Evolutionary conservation across 1,284 basidiomycete genomes (phyloP).

Genomic region (Athelia sp.): DNA sequence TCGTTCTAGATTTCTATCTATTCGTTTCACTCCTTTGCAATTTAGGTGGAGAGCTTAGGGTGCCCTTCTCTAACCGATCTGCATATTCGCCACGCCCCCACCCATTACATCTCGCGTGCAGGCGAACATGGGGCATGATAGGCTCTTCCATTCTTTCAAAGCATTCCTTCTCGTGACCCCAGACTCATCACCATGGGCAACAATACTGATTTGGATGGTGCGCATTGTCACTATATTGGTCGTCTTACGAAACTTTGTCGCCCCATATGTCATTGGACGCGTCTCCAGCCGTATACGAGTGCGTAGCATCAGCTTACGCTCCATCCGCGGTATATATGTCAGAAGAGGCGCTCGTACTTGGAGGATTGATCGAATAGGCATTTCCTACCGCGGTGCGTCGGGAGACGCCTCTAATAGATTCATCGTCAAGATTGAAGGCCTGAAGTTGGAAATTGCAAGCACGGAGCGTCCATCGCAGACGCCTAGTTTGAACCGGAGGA

Average conservation of each 20-base stretch:
- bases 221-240: constrained; percentile 49
- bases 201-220: constrained; percentile 39
- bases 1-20: not conserved
- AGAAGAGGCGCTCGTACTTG: constrained; percentile 46
- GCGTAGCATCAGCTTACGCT: constrained; percentile 67
- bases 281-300: constrained; percentile 54
- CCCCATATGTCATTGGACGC: constrained; percentile 54
- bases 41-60: no score
- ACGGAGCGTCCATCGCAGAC: constrained; percentile 12
- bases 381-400: constrained; percentile 42
- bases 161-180: constrained; percentile 23
- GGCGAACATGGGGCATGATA: not conserved
- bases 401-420: constrained; percentile 45
- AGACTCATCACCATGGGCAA: constrained; percentile 31
- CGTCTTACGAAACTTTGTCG: constrained; percentile 57
- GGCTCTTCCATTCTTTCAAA: constrained; percentile 8
- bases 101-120: not conserved
- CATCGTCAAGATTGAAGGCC: constrained; percentile 55
- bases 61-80: no score
- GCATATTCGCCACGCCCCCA: no score
- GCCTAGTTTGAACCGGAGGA: constrained; percentile 15
- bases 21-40: not conserved
- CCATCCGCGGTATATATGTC: constrained; percentile 70
- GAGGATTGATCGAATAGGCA: constrained; percentile 62
- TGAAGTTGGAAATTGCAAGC: constrained; percentile 49